Evolutionary conservation across 1,284 basidiomycete genomes (phyloP).

Genomic region (Ceratobasidium sp.): DNA sequence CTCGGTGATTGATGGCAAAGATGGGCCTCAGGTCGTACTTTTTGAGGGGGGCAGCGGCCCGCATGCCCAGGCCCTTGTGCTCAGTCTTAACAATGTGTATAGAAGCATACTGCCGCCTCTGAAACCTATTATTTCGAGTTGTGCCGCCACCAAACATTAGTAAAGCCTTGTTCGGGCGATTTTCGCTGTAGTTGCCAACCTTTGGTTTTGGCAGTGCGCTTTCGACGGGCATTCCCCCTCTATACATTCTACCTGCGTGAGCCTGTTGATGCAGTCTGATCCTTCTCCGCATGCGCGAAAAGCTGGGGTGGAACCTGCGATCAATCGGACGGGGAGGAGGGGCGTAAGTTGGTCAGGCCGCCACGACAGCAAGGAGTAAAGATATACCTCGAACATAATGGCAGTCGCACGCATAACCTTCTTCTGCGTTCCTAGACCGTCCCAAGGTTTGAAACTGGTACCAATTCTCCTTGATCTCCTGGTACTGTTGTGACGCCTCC

Average conservation of each 20-base stretch:
- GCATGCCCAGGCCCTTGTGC: constrained; percentile 94
- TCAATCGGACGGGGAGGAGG: constrained; percentile 13
- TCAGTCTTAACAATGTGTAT: constrained; percentile 95
- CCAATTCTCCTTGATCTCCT: constrained; percentile 79
- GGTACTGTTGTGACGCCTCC: constrained; percentile 80
- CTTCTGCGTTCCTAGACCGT: constrained; percentile 85
- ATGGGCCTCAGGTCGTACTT: constrained; percentile 67
- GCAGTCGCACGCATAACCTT: constrained; percentile 96
- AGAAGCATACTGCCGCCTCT: constrained; percentile 84
- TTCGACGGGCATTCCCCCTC: constrained; percentile 89
- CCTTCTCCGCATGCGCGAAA: constrained; percentile 85
- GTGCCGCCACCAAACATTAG: constrained; percentile 29
- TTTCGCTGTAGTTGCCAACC: constrained; percentile 65
- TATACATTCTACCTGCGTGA: constrained; percentile 97
- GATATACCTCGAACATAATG: constrained; percentile 82
- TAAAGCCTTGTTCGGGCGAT: constrained; percentile 22
- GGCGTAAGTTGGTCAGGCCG: constrained; percentile 25
- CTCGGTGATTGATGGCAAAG: constrained; percentile 28
- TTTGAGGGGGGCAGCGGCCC: constrained; percentile 77
- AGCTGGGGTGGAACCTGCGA: constrained; percentile 62
- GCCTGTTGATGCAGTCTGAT: constrained; percentile 96
- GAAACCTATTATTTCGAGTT: constrained; percentile 71
- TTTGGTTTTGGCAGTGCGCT: constrained; percentile 89
- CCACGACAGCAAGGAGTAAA: constrained; percentile 26
- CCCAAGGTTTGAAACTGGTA: constrained; percentile 93